Evolutionary conservation across 2,329 filamentous ascomycete species (phyloP), one percentile per base, ranked within the genome.

Genomic region (Neoarthrinium moseri): DNA sequence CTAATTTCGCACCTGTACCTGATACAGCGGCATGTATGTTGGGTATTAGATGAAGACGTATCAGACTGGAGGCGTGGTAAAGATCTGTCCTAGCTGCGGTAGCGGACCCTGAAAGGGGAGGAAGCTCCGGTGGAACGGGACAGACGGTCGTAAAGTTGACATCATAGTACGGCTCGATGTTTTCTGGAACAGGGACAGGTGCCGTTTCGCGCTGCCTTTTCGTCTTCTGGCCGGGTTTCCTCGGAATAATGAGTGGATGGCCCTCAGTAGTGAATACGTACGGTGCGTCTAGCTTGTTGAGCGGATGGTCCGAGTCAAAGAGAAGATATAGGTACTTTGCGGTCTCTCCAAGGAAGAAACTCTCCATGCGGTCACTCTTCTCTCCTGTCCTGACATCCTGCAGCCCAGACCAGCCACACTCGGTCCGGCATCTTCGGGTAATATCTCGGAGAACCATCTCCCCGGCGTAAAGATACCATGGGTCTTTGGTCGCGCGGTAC

Each of bases 231-330:
- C 26, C 52, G 18, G 62, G 54, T 49, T 66, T 70, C 47, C 72
- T 75, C 11, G 91, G 91, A 43, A 99, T 86, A 33, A 97, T 77
- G 35, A 99, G 74, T 3, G 94, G 94, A 65, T 99, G 94, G 0
- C 92, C 94, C 68, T 99, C 94, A 0, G 94, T 99, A 0, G 89
- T 94, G 64, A 99, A 97, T 12, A 99, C 92, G 64, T 87, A 95
- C 0, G 91, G 83, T 0, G 85, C 84, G 65, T 97, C 94, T 30
- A 95, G 71, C 17, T 82, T 84, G 66, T 97, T 97, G 33, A 99
- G 71, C 1, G 91, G 90, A 67, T 97, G 94, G 12, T 84, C 78
- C 4, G 84, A 78, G 54, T 95, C 89, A 64, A 95, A 97, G 3
- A 97, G 80, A 45, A 99, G 72, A 64, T 95, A 97, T 51, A 99